phyloP scores from a whole-genome alignment of 192 early-diverging fungal genomes.

The Mortierella claussenii region DNA sequence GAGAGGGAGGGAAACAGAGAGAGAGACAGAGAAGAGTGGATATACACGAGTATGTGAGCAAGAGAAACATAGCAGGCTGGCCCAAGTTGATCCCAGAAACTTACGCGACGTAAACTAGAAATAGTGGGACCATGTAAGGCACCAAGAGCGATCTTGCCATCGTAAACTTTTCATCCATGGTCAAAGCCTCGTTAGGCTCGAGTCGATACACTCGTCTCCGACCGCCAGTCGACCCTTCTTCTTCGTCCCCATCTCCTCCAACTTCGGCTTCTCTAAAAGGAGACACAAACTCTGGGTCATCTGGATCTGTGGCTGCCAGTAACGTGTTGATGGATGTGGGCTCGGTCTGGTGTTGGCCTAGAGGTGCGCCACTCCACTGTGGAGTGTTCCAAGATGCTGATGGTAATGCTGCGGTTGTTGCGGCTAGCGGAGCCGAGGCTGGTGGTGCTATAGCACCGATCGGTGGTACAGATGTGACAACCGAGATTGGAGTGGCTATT shows the following conservation, averaged over 20 bases:
- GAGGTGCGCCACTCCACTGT: constrained; percentile 3
- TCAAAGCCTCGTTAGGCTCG: constrained; percentile 37
- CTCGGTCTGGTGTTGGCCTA: constrained; percentile 6
- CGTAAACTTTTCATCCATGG: constrained; percentile 41
- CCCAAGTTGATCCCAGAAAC: no score
- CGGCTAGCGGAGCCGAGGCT: no score
- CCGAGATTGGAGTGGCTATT: background rate
- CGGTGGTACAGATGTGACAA: background rate
- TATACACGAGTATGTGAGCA: no score
- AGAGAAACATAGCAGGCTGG: no score
- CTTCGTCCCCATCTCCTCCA: constrained; percentile 4
- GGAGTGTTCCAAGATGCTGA: constrained; percentile 2
- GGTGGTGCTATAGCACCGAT: constrained; percentile 1
- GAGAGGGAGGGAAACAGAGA: background rate
- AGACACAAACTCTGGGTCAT: constrained; percentile 34
- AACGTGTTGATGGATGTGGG: constrained; percentile 49
- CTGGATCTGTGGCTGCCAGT: constrained; percentile 35
- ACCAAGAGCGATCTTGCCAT: constrained; percentile 38
- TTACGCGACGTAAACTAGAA: constrained; percentile 56
- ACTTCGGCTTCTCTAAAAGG: constrained; percentile 30
- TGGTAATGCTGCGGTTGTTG: background rate
- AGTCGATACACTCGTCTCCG: constrained; percentile 21
- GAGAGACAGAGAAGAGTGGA: background rate
- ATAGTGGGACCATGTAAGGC: constrained; percentile 55
- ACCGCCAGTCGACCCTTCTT: constrained; percentile 5